phyloP scores from a whole-genome alignment of 2,329 filamentous ascomycete species.

The Epichloe gansuensis region DNA sequence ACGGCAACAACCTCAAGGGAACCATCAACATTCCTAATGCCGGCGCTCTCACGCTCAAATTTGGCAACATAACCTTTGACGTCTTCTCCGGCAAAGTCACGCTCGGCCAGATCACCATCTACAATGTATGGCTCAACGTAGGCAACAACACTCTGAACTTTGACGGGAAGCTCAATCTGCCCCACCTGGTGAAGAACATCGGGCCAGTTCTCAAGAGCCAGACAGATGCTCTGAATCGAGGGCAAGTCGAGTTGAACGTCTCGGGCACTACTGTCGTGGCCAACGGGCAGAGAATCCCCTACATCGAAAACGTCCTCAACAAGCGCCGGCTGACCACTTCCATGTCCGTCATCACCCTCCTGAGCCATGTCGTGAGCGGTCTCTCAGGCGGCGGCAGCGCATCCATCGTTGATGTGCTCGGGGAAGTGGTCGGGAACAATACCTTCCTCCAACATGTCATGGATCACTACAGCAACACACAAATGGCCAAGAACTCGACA shows the following conservation, averaged over 20 bases:
- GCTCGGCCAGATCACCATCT: conserved; percentile 26
- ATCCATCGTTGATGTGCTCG: conserved; percentile 21
- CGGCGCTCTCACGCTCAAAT: conserved; percentile 28
- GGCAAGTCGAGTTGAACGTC: conserved; percentile 28
- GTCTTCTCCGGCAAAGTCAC: conserved; percentile 25
- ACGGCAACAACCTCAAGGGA: conserved; percentile 30
- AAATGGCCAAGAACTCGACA: conserved; percentile 2
- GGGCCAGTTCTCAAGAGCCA: conserved; percentile 26
- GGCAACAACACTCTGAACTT: conserved; percentile 31
- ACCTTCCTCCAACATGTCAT: conserved; percentile 25
- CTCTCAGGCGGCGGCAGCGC: conserved; percentile 17
- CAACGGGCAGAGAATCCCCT: conserved; percentile 29
- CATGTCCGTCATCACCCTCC: conserved; percentile 25
- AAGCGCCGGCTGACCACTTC: conserved; percentile 22
- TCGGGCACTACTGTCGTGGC: conserved; percentile 28
- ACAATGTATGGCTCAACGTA: conserved; percentile 26
- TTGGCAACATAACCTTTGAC: conserved; percentile 34
- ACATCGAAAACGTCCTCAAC: conserved; percentile 31
- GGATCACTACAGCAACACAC: conserved; percentile 20
- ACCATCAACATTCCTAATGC: conserved; percentile 31
- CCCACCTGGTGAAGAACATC: conserved; percentile 28
- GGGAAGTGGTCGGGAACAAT: conserved; percentile 25
- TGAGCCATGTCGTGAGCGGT: conserved; percentile 25
- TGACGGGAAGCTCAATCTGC: conserved; percentile 28
- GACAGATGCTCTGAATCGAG: conserved; percentile 21